Conservation (phyloP, 805 yeast species). For the Barnettozyma vustinii region DNA sequence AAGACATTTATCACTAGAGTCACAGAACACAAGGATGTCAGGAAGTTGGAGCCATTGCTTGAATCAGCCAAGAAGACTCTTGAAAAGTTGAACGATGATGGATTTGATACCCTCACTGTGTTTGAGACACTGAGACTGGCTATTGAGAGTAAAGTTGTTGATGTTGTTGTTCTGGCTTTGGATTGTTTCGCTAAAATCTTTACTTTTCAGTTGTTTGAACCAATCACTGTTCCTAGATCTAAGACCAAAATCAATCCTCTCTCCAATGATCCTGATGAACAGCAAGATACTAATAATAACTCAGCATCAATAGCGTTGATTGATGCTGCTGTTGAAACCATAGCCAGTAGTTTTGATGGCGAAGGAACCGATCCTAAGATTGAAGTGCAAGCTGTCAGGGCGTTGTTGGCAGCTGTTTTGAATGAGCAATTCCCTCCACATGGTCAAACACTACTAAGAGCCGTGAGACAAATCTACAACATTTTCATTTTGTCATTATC, state of each 20-base stretch:
- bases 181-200: constrained; percentile 85
- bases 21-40: constrained; percentile 54
- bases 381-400: constrained; percentile 90
- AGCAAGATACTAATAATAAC: constrained; percentile 22
- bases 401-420: constrained; percentile 81
- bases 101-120: constrained; percentile 46
- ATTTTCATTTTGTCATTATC: constrained; percentile 81
- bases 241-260: constrained; percentile 28
- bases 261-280: constrained; percentile 15
- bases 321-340: constrained; percentile 79
- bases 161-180: constrained; percentile 65
- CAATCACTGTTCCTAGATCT: constrained; percentile 43
- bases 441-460: constrained; percentile 82
- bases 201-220: constrained; percentile 75
- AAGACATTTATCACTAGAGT: constrained; percentile 56
- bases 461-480: constrained; percentile 89
- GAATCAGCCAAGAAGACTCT: constrained; percentile 28
- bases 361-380: constrained; percentile 88
- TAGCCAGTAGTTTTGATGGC: constrained; percentile 81
- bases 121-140: constrained; percentile 75
- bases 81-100: constrained; percentile 23
- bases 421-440: constrained; percentile 81
- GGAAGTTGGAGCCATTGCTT: constrained; percentile 36
- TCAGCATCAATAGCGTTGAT: constrained; percentile 54
- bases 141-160: constrained; percentile 62